These are phyloP conservation scores for Prototheca cutis DNA, from an alignment of 163 green algal genomes.

Conservation along the genomic window DNA sequence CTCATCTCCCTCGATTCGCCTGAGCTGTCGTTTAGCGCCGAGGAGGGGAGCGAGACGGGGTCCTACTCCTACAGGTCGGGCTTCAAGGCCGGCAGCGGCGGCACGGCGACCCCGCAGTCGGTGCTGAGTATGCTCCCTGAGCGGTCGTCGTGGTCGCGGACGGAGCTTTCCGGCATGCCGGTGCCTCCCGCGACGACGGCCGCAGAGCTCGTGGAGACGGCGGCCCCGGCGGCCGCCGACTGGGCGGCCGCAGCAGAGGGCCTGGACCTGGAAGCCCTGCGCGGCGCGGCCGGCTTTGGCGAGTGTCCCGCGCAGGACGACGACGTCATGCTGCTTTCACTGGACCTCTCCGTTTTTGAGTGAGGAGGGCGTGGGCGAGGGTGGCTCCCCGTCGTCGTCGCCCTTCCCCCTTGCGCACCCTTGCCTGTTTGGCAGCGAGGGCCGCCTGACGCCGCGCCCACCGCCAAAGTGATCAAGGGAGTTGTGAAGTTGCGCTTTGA, in stretches of 20 bases:
- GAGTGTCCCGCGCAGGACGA: slow-evolving; percentile 7
- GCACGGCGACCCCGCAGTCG: background rate
- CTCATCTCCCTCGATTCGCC: background rate
- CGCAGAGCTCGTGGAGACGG: background rate
- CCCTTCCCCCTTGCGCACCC: no score
- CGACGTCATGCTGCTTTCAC: slow-evolving; percentile 8
- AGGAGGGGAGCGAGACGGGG: background rate
- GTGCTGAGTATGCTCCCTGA: background rate
- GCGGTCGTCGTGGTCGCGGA: slow-evolving; percentile 1
- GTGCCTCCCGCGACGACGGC: background rate
- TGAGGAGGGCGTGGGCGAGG: background rate
- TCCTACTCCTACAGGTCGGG: background rate
- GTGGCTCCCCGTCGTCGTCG: background rate
- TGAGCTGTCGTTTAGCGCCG: background rate
- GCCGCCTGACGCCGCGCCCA: no score
- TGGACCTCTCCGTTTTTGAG: slow-evolving; percentile 17
- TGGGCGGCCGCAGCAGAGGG: slow-evolving; percentile 1
- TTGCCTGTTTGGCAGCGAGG: no score
- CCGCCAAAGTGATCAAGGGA: no score
- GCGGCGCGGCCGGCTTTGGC: background rate
- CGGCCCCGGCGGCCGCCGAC: background rate
- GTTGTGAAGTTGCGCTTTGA: no score
- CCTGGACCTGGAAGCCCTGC: slow-evolving; percentile 1
- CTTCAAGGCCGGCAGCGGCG: background rate
- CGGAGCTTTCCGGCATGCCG: background rate